Evolutionary conservation across 108 stramenopile species (phyloP).

Genomic region (Conticribra guillardii): DNA sequence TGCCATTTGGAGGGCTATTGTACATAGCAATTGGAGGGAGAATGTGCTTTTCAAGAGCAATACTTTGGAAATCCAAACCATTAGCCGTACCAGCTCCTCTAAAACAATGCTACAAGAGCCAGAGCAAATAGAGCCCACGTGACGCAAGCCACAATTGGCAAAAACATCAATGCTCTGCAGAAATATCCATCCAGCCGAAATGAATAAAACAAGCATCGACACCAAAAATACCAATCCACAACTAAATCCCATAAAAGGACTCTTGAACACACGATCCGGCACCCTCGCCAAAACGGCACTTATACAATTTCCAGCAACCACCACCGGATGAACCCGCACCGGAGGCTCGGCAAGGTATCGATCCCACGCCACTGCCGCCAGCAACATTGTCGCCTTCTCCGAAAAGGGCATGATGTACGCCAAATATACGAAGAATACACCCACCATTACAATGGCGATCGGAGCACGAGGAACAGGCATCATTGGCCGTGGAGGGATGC

Average conservation of each 20-base stretch:
- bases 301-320: constrained; percentile 44
- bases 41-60: constrained; percentile 45
- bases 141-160: not conserved
- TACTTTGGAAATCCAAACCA: constrained; percentile 40
- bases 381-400: constrained; percentile 22
- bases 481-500: constrained; percentile 38
- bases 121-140: not conserved
- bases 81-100: not conserved
- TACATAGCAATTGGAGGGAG: constrained; percentile 48
- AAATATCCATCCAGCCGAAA: constrained; percentile 20
- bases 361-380: constrained; percentile 44
- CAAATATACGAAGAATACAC: constrained; percentile 8
- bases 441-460: constrained; percentile 7
- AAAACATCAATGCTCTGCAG: constrained; percentile 5
- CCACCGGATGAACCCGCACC: constrained; percentile 47
- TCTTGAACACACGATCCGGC: constrained; percentile 25
- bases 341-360: constrained; percentile 39
- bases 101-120: not conserved
- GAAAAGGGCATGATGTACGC: constrained; percentile 4
- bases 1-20: constrained; percentile 58
- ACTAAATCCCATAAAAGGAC: constrained; percentile 34
- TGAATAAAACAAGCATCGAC: constrained; percentile 18
- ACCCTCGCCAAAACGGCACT: constrained; percentile 10
- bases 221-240: constrained; percentile 30
- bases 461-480: constrained; percentile 43